These are phyloP conservation scores for Sanghuangporus weigelae DNA, from an alignment of 1,284 basidiomycete genomes.

Conservation along the genomic window DNA sequence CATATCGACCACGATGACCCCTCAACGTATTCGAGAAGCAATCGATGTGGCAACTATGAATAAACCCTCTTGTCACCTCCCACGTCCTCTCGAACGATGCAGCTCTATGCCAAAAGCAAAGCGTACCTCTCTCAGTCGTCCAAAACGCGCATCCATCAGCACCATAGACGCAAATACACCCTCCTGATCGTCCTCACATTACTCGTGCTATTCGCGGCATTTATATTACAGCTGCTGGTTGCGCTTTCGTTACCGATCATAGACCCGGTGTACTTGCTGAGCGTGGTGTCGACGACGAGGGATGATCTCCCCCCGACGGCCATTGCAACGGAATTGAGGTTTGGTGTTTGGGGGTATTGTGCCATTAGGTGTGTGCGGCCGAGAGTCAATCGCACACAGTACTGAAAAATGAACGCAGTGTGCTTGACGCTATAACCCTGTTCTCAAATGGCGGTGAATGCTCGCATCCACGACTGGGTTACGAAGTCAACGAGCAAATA, in stretches of 20 bases:
- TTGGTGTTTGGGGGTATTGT: slow-evolving; percentile 76
- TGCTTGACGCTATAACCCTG: slow-evolving; percentile 25
- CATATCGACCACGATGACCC: no score
- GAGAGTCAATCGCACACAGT: not conserved
- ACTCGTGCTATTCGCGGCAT: slow-evolving; percentile 46
- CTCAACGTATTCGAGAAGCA: no score
- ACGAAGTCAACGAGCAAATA: slow-evolving; percentile 34
- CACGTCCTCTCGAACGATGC: no score
- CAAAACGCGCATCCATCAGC: slow-evolving; percentile 8
- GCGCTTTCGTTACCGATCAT: slow-evolving; percentile 71
- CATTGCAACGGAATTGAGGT: slow-evolving; percentile 55
- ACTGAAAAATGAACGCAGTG: slow-evolving; percentile 23
- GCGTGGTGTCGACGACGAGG: slow-evolving; percentile 39
- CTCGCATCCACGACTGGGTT: slow-evolving; percentile 50
- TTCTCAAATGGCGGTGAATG: slow-evolving; percentile 40
- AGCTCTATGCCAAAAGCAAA: no score
- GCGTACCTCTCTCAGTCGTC: not conserved
- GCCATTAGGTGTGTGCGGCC: slow-evolving; percentile 40
- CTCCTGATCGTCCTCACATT: slow-evolving; percentile 36
- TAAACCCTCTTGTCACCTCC: no score
- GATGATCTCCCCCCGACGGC: slow-evolving; percentile 36
- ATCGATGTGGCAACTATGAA: no score
- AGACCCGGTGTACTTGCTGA: slow-evolving; percentile 64
- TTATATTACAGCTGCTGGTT: slow-evolving; percentile 68
- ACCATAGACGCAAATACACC: slow-evolving; percentile 8